A percentile compares a stretch with the other conserved stretches of the same genome.
phyloP scores from a whole-genome alignment of 2,329 filamentous ascomycete species.

The Xylaria sp. region DNA sequence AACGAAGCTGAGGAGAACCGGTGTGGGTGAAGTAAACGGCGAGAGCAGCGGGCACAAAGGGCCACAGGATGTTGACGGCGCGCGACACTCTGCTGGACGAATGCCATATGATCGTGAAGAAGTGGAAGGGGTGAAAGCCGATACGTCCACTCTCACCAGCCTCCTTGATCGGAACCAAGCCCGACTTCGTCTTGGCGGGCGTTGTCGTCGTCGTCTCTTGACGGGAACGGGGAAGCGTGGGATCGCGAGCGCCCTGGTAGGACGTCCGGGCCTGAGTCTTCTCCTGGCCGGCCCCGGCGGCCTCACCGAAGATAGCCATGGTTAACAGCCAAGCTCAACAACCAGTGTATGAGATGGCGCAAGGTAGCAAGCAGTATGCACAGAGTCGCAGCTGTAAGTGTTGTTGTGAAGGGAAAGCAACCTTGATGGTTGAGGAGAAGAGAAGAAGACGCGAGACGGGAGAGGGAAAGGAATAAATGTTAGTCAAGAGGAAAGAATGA shows the following conservation, averaged over 20 bases:
- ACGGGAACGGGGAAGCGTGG: conserved; percentile 26
- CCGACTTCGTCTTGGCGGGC: neutral
- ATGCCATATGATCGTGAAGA: conserved; percentile 57
- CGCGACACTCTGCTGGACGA: conserved; percentile 60
- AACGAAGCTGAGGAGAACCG: conserved; percentile 55
- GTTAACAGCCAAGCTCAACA: neutral
- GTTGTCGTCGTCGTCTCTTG: conserved; percentile 16
- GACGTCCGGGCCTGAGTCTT: conserved; percentile 18
- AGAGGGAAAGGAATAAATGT: neutral
- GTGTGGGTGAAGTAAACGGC: conserved; percentile 45
- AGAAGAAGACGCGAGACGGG: neutral
- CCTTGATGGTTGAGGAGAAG: neutral
- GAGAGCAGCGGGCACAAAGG: conserved; percentile 66
- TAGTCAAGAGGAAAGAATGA: neutral
- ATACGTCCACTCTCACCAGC: conserved; percentile 62
- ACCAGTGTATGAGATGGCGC: neutral
- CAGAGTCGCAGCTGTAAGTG: neutral
- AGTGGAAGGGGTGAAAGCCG: conserved; percentile 59
- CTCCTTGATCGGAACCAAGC: conserved; percentile 30
- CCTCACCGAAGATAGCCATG: conserved; percentile 8
- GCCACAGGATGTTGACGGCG: conserved; percentile 67
- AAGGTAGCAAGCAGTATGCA: no score
- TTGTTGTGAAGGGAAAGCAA: neutral
- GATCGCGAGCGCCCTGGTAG: conserved; percentile 19
- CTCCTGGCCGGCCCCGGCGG: conserved; percentile 16